A percentile compares a stretch with the other conserved stretches of the same genome.
phyloP scores from a whole-genome alignment of 495 filamentous ascomycete genomes.

The Lasiosphaeria ovina region DNA sequence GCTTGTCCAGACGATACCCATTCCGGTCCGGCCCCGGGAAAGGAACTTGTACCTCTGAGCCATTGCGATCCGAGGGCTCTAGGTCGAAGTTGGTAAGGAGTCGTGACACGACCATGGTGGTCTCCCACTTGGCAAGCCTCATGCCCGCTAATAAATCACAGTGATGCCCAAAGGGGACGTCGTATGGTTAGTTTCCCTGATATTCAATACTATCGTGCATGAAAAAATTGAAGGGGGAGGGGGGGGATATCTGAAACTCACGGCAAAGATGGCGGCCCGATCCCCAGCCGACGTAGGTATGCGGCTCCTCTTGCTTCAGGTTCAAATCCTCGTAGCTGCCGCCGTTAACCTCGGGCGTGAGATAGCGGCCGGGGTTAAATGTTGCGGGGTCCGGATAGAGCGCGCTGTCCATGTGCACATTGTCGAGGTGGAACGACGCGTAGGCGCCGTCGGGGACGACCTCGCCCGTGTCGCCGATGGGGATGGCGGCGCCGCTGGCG shows the following conservation, averaged over 20 bases:
- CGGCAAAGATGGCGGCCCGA: conserved; percentile 43
- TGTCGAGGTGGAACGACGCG: conserved; percentile 16
- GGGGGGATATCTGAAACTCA: not conserved
- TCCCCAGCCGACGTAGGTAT: conserved; percentile 47
- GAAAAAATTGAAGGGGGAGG: not conserved
- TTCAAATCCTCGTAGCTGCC: conserved; percentile 32
- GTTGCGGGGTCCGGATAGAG: conserved; percentile 41
- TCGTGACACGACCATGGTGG: not conserved
- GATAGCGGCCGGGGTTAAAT: conserved; percentile 46
- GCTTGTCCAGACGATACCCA: not conserved
- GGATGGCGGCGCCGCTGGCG: conserved; percentile 33
- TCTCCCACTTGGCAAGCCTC: not conserved
- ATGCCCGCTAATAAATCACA: not conserved
- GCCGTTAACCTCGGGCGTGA: conserved; percentile 13
- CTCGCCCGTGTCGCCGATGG: conserved; percentile 38
- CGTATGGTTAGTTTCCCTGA: not conserved
- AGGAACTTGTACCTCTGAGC: not conserved
- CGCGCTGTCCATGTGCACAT: conserved; percentile 42
- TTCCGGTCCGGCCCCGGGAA: not conserved
- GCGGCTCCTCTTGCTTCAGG: conserved; percentile 37
- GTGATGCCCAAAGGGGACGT: too few species aligned
- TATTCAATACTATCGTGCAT: not conserved
- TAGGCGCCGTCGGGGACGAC: conserved; percentile 36
- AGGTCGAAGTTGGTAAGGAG: not conserved
- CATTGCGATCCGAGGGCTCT: not conserved